These are phyloP conservation scores for Diplosphaera chodatii DNA, from an alignment of 139 green algal genomes.

Conservation along the genomic window DNA sequence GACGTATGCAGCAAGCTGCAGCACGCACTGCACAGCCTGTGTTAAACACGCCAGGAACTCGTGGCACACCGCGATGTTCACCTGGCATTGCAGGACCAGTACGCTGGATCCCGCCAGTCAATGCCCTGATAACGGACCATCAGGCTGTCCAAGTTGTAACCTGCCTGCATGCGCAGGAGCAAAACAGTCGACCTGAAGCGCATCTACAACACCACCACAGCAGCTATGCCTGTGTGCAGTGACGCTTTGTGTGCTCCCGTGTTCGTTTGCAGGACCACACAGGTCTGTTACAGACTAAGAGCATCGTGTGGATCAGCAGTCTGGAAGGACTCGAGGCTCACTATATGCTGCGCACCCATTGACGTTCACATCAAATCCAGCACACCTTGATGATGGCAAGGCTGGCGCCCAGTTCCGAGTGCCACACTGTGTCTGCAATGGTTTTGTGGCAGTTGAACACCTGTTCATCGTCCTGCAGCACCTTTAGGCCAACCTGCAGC, in stretches of 20 bases:
- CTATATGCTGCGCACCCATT: no score
- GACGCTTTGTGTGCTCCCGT: no score
- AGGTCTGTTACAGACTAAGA: no score
- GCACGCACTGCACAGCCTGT: no score
- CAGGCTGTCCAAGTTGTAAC: slow-evolving; percentile 33
- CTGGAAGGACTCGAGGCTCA: no score
- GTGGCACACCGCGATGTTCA: background rate
- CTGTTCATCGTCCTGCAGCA: slow-evolving; percentile 6
- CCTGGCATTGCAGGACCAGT: slow-evolving; percentile 30
- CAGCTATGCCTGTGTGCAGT: no score
- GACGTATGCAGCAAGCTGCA: background rate
- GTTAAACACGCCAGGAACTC: no score
- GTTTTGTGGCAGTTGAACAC: slow-evolving; percentile 7
- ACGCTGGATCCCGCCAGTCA: slow-evolving; percentile 28
- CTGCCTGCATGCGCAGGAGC: slow-evolving; percentile 8
- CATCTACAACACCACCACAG: background rate
- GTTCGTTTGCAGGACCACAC: no score
- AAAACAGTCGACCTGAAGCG: no score
- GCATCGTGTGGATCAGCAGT: no score
- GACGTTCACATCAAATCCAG: background rate
- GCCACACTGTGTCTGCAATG: slow-evolving; percentile 7
- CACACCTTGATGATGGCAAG: slow-evolving; percentile 8
- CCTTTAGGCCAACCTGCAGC: slow-evolving; percentile 1
- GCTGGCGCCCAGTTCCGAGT: slow-evolving; percentile 13
- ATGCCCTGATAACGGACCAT: slow-evolving; percentile 40